phyloP scores from a whole-genome alignment of 2,329 filamentous ascomycete species.

The Lithohypha guttulata region DNA sequence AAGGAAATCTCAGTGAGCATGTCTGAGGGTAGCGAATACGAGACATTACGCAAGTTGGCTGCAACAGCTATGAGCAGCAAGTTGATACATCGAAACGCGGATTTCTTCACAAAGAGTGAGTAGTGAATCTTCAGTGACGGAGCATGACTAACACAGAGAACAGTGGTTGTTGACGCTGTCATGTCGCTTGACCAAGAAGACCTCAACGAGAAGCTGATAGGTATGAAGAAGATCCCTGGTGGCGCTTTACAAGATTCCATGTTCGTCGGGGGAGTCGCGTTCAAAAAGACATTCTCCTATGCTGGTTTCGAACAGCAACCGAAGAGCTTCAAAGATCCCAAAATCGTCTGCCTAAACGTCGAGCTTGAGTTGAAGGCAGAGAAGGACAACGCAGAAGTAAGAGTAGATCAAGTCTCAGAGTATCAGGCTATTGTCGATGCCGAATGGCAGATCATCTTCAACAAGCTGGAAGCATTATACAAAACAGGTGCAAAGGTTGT shows the following conservation, averaged over 20 bases:
- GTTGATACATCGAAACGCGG: slow-evolving; percentile 92
- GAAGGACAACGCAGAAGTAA: slow-evolving; percentile 97
- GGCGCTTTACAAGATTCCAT: slow-evolving; percentile 92
- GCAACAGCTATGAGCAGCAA: slow-evolving; percentile 99
- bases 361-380: slow-evolving; percentile 97
- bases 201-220: slow-evolving; percentile 94
- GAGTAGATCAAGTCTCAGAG: slow-evolving; percentile 95
- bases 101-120: slow-evolving; percentile 94
- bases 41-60: slow-evolving; percentile 80
- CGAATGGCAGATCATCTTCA: slow-evolving; percentile 99
- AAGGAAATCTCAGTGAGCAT: slow-evolving; percentile 92
- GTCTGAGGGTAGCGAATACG: slow-evolving; percentile 68
- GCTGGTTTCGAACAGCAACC: slow-evolving; percentile 99
- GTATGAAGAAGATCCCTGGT: slow-evolving; percentile 95
- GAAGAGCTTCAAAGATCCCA: slow-evolving; percentile 85
- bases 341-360: slow-evolving; percentile 95
- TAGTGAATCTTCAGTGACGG: slow-evolving; percentile 11
- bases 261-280: slow-evolving; percentile 95
- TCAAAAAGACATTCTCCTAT: slow-evolving; percentile 99
- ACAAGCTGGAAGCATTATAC: slow-evolving; percentile 92
- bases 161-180: slow-evolving; percentile 96
- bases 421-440: slow-evolving; percentile 99
- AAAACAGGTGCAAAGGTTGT: slow-evolving; percentile 95
- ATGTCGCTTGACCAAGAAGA: slow-evolving; percentile 92
- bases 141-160: slow-evolving; percentile 15